Percentiles rank a stretch among this genome's conserved stretches.
phyloP scores from a whole-genome alignment of 306 rosid genomes.

The Crataegus laevigata region DNA sequence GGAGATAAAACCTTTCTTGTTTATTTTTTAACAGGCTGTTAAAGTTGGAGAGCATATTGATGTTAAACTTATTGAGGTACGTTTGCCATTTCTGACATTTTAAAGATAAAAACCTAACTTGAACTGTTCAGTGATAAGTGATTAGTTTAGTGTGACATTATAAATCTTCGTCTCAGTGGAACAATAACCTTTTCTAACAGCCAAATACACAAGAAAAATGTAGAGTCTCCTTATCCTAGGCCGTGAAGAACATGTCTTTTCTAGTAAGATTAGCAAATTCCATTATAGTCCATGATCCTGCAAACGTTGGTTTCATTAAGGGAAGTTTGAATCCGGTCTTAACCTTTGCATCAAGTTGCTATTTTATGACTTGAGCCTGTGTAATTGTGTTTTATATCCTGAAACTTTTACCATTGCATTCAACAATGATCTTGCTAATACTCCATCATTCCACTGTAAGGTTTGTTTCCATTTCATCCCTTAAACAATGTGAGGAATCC shows the following conservation, averaged over 20 bases:
- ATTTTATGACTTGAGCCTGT: not conserved
- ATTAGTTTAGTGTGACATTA: not conserved
- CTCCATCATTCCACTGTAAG: not conserved
- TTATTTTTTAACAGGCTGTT: constrained; percentile 54
- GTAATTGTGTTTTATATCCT: not conserved
- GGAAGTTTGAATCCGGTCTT: not conserved
- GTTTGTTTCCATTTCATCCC: not conserved
- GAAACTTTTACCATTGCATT: not conserved
- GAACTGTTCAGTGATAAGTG: not conserved
- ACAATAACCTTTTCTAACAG: not conserved
- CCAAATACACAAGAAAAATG: not conserved
- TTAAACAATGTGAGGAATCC: not conserved
- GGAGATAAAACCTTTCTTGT: not conserved
- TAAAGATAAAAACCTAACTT: not conserved
- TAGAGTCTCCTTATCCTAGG: not conserved
- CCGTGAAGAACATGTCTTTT: not conserved
- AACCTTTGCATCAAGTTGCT: not conserved
- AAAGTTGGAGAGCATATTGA: constrained; percentile 82
- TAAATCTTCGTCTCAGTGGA: not conserved
- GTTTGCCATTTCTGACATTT: not conserved
- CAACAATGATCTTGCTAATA: not conserved
- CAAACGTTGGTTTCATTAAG: not conserved
- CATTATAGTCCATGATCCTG: not conserved
- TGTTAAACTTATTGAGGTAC: constrained; percentile 95
- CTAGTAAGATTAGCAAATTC: not conserved